phyloP scores from a whole-genome alignment of 345 rosid species.

The Euphorbia tirucalli region DNA sequence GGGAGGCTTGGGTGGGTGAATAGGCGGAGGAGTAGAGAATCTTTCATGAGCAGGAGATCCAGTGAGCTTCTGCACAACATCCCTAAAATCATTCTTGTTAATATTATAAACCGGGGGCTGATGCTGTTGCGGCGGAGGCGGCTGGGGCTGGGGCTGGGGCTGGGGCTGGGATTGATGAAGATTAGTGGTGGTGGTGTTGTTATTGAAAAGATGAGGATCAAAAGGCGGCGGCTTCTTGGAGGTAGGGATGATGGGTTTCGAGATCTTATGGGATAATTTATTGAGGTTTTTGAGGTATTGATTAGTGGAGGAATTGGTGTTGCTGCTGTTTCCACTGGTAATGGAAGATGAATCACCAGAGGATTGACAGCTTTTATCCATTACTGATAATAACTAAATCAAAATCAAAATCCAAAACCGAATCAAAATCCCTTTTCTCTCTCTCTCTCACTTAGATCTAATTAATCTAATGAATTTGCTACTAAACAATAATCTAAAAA shows the following conservation, averaged over 20 bases:
- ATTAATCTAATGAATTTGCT: slow-evolving; percentile 1
- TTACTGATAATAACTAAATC: no score
- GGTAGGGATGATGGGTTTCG: slow-evolving; percentile 41
- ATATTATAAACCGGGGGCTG: slow-evolving; percentile 93
- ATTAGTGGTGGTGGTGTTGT: not conserved
- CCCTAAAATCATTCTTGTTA: slow-evolving; percentile 85
- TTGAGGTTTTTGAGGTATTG: slow-evolving; percentile 67
- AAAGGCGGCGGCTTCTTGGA: slow-evolving; percentile 38
- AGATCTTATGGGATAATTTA: slow-evolving; percentile 81
- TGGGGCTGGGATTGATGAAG: not conserved
- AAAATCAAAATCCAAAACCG: no score
- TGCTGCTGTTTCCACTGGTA: slow-evolving; percentile 26
- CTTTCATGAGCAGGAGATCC: slow-evolving; percentile 89
- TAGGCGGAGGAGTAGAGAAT: slow-evolving; percentile 67
- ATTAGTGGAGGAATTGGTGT: no score
- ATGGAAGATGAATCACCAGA: slow-evolving; percentile 44
- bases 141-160: no score
- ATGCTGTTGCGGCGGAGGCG: slow-evolving; percentile 41
- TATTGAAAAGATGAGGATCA: no score
- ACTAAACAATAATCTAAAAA: not conserved
- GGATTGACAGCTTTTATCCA: slow-evolving; percentile 64
- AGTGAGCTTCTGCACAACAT: slow-evolving; percentile 92
- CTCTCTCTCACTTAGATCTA: slow-evolving; percentile 20
- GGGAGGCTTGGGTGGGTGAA: slow-evolving; percentile 65
- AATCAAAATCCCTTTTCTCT: not conserved